Percentiles rank a stretch among this genome's conserved stretches.
Conservation (phyloP, 1,284 basidiomycete genomes). For the Vanrija sp. region DNA sequence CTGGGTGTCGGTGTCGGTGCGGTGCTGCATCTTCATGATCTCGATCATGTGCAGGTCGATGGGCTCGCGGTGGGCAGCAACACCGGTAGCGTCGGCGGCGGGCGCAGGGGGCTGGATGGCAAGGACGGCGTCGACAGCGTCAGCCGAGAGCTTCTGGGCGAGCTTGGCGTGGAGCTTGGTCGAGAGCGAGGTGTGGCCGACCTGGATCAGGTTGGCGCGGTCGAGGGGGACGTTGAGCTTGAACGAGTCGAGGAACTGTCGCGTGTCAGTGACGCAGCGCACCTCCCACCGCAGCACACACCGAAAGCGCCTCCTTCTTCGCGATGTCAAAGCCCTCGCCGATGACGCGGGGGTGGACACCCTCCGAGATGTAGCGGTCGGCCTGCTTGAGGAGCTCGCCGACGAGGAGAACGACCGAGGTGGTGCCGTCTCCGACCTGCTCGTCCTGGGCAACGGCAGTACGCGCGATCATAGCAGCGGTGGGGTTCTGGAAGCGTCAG, state of each 20-base stretch:
- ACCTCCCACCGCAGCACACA: slow-evolving; percentile 48
- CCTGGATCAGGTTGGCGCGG: slow-evolving; percentile 84
- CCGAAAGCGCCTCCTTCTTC: slow-evolving; percentile 86
- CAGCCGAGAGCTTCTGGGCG: slow-evolving; percentile 83
- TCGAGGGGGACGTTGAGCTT: slow-evolving; percentile 69
- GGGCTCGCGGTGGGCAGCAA: slow-evolving; percentile 71
- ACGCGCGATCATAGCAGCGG: slow-evolving; percentile 97
- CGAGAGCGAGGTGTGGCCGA: slow-evolving; percentile 89
- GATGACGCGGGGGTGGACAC: slow-evolving; percentile 95
- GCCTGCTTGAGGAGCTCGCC: slow-evolving; percentile 97
- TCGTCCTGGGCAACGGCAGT: slow-evolving; percentile 99
- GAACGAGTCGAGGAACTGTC: slow-evolving; percentile 87
- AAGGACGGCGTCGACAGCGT: slow-evolving; percentile 92
- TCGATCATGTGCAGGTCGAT: slow-evolving; percentile 99
- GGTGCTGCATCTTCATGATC: slow-evolving; percentile 99
- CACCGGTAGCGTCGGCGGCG: slow-evolving; percentile 54
- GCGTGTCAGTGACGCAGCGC: background rate
- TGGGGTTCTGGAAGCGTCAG: slow-evolving; percentile 66
- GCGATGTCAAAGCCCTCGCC: slow-evolving; percentile 94
- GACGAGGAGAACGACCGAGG: slow-evolving; percentile 93
- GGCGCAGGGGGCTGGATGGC: slow-evolving; percentile 74
- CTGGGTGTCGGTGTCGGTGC: slow-evolving; percentile 96
- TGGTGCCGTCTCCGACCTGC: slow-evolving; percentile 98
- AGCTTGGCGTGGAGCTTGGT: slow-evolving; percentile 85
- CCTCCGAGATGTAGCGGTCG: slow-evolving; percentile 95